phyloP scores from a whole-genome alignment of 306 rosid genomes.

The Quercus cerris region DNA sequence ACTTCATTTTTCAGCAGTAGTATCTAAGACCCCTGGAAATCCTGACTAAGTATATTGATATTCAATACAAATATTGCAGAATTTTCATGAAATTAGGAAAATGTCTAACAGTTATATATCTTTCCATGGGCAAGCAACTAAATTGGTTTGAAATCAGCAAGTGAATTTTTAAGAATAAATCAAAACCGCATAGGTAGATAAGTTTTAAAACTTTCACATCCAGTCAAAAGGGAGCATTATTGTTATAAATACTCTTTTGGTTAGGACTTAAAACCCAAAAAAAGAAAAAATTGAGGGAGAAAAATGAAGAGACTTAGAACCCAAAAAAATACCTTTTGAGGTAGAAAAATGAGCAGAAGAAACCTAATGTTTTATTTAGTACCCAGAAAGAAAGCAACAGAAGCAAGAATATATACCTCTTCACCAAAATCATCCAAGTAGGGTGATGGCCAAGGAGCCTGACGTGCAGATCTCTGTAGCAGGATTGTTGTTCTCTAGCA shows the following conservation, averaged over 20 bases:
- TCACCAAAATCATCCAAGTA: conserved; percentile 96
- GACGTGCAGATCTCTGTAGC: conserved; percentile 90
- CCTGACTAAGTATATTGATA: conserved; percentile 1
- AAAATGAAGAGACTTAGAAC: too few species aligned
- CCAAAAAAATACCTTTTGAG: background rate
- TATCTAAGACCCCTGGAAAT: background rate
- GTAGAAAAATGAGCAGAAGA: background rate
- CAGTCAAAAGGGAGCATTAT: background rate
- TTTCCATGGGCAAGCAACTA: background rate
- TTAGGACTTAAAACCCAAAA: background rate
- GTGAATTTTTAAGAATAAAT: background rate
- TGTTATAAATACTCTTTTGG: background rate
- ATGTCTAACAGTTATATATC: background rate
- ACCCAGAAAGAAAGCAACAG: background rate
- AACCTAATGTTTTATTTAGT: background rate
- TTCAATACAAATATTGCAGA: background rate
- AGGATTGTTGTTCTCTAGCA: conserved; percentile 81
- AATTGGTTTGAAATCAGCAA: background rate
- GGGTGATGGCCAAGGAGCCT: conserved; percentile 96
- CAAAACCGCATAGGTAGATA: background rate
- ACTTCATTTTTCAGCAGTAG: conserved; percentile 5
- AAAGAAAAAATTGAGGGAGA: too few species aligned
- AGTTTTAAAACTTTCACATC: background rate
- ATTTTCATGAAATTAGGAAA: background rate
- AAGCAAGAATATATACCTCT: conserved; percentile 57